Base-by-base conservation (phyloP, 1,139 yeast genomes). In the Debaryomyces nepalensis region DNA sequence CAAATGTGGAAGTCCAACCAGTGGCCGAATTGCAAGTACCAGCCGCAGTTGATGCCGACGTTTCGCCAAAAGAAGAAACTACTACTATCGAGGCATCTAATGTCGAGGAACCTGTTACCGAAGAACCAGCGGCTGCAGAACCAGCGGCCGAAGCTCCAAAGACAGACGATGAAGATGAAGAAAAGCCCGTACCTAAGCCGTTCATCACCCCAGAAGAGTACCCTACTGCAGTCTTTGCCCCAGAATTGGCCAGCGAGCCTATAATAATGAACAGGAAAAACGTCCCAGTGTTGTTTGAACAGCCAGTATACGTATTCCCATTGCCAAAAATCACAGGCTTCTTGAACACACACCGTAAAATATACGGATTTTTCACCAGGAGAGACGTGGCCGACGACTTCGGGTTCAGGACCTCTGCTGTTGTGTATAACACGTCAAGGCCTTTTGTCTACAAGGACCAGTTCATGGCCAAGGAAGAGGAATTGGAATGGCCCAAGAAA, bases 401-500 rank as follows among this genome's bases (percentile, higher is more conserved):
- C 48, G 87, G 93, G 22, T 71, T 71, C 26, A 70, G 76, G 31
- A 76, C 96, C 0, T 71, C 82, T 27, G 78, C 80, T 0, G 71
- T 86, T 3, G 83, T 87, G 4, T 70, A 79, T 45, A 79, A 79
- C 40, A 58, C 71, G 18, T 65, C 77, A 26, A 70, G 95, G 37
- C 78, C 81, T 3, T 87, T 82, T 55, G 75, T 71, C 40, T 58
- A 60, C 39, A 69, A 70, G 37, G 95, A 88, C 54, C 64, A 77
- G 31, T 68, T 72, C 29, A 63, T 77, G 53, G 86, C 83, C 7
- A 63, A 65, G 27, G 81, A 72, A 32, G 99, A 95, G 61, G 98
- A 93, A 59, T 59, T 66, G 12, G 95, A 89, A 52, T 95, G 99
- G 99, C 97, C 98, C 16, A 69, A 70, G 48, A 76, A 78, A 48